Evolutionary conservation across 306 rosid species (phyloP), one percentile per base, ranked within the genome.

Genomic region (Begonia fuchsioides): DNA sequence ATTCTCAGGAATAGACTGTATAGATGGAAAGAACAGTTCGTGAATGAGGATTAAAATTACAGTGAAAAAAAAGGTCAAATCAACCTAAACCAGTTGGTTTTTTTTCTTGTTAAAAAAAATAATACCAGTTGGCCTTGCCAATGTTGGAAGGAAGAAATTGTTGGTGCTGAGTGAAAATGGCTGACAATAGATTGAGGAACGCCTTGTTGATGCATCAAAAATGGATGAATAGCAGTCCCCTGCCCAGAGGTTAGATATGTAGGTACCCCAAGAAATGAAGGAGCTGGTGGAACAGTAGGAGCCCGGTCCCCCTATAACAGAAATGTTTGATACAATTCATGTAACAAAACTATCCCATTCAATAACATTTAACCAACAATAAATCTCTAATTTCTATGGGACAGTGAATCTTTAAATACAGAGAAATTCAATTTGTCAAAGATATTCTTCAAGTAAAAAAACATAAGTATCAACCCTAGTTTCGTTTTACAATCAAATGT

Each of bases 171-270:
- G 41, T 82, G 87, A 70, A 77, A 85, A 57, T 79, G 84, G 49
- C 92, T 94, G 62, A 77, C 75, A 68, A 83, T 85, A 38, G 96
- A 66, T 53, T 78, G 94, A 54, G 96, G 73, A 60, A 75, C 79
- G 50, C 70, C 77, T 39, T 78, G 96, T 51, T 80, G 96, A 68
- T 90, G 94, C 87, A 92, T 62, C 52, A 86, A 71, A 75, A 75
- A 82, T 14, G 96, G 94, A 66, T 85, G 96, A 66, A 92, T 54
- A 50, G 87, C 75, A 55, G 95, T 59, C 67, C 82, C 66, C 69
- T 82, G 96, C 59, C 94, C 87, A 58, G 84, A 83, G 18, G 96
- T 85, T 46, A 92, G 81, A 62, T 77, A 92, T n/a, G n/a, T n/a
- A n/a, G n/a, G n/a, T n/a, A n/a, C n/a, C 70, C 92, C 94, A 39